These are phyloP conservation scores for Sugiyamaella smithiae DNA, from an alignment of 805 yeast species.

Conservation along the genomic window DNA sequence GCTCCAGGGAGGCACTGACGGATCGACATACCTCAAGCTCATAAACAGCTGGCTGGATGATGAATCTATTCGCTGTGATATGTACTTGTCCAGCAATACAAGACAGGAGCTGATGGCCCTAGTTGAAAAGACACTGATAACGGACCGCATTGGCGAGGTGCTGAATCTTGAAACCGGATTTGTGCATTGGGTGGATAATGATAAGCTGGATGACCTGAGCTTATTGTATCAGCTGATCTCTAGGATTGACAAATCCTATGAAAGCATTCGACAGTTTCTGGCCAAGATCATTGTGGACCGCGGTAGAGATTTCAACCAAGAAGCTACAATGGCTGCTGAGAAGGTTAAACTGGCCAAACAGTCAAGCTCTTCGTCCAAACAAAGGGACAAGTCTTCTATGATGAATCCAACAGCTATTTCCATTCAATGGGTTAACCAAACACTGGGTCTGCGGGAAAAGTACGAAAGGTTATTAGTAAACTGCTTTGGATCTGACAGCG, in stretches of 20 bases:
- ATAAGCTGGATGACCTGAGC: slow-evolving; percentile 43
- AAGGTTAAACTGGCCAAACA: slow-evolving; percentile 15
- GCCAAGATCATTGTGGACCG: slow-evolving; percentile 44
- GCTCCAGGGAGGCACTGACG: slow-evolving; percentile 41
- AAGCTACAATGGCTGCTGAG: slow-evolving; percentile 20
- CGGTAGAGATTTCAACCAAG: slow-evolving; percentile 42
- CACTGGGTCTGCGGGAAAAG: slow-evolving; percentile 51
- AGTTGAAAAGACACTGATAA: slow-evolving; percentile 58
- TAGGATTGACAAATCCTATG: slow-evolving; percentile 53
- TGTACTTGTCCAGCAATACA: slow-evolving; percentile 55
- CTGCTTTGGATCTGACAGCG: slow-evolving; percentile 49
- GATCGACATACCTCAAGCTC: slow-evolving; percentile 53
- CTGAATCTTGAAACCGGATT: slow-evolving; percentile 56
- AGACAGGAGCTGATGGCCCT: slow-evolving; percentile 52
- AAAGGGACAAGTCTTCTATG: slow-evolving; percentile 12
- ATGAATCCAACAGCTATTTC: slow-evolving; percentile 50
- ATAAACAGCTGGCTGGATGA: slow-evolving; percentile 53
- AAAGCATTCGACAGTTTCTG: slow-evolving; percentile 48
- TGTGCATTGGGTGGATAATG: slow-evolving; percentile 51
- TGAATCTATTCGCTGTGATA: slow-evolving; percentile 56
- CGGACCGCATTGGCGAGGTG: slow-evolving; percentile 54
- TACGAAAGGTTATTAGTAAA: slow-evolving; percentile 47
- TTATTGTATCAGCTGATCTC: slow-evolving; percentile 49
- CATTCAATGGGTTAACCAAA: slow-evolving; percentile 61
- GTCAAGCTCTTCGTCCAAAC: not conserved